These are phyloP conservation scores for Astragalus glycyphyllos DNA, from an alignment of 306 rosid species.

Conservation along the genomic window DNA sequence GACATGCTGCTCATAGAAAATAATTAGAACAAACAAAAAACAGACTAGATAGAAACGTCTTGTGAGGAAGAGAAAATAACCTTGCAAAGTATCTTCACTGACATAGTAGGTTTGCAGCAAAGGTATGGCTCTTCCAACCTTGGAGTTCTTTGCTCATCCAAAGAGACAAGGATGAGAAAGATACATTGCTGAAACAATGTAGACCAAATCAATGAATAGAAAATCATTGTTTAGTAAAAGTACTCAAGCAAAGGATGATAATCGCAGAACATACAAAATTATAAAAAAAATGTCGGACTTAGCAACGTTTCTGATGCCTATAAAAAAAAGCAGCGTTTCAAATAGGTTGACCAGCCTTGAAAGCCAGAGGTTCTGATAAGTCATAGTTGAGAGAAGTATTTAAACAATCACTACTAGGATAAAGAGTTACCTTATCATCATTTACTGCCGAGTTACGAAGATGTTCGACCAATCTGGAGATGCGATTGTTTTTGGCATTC, in stretches of 20 bases:
- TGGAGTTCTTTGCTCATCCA: constrained; percentile 63
- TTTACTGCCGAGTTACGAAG: constrained; percentile 52
- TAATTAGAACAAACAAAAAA: constrained; percentile 31
- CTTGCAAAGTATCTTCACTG: constrained; percentile 61
- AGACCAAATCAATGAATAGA: constrained; percentile 25
- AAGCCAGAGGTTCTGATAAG: constrained; percentile 30
- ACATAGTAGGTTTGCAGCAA: constrained; percentile 61
- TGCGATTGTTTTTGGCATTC: constrained; percentile 59
- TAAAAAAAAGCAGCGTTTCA: background rate
- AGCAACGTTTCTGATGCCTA: constrained; percentile 8
- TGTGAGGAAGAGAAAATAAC: constrained; percentile 47
- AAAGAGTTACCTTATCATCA: constrained; percentile 56
- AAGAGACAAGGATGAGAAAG: constrained; percentile 64
- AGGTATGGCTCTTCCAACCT: constrained; percentile 62
- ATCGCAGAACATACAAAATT: background rate
- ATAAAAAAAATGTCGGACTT: background rate
- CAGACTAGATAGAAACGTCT: constrained; percentile 18
- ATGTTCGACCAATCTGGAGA: constrained; percentile 62
- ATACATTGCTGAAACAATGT: constrained; percentile 53
- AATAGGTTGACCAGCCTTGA: constrained; percentile 33
- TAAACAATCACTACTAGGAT: constrained; percentile 34
- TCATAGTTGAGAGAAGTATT: constrained; percentile 19
- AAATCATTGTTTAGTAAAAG: constrained; percentile 7
- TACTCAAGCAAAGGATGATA: constrained; percentile 28
- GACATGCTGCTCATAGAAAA: constrained; percentile 57